Evolutionary conservation across 176 grass and related monocot genomes (phyloP), one percentile per base, ranked within the genome.

Genomic region (Triticum timopheevii): DNA sequence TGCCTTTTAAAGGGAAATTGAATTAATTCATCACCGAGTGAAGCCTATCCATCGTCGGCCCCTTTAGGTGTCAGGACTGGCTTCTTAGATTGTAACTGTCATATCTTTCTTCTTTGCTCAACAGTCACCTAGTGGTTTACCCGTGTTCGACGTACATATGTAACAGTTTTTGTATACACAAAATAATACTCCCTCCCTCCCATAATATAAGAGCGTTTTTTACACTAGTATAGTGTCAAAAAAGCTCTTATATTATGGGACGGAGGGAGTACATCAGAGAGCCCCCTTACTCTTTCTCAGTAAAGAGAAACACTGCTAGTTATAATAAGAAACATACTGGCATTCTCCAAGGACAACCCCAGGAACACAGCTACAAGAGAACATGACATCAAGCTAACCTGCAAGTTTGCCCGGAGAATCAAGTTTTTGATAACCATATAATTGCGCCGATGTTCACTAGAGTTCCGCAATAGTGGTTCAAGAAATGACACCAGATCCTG

Each of bases 401-500:
- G 92, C 70, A 98, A 93, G 87, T 94, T 94, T 83, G 89, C 90
- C 16, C 89, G 83, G 65, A 76, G 91, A 87, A 88, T 92, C 65
- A 98, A 94, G 62, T 91, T 96, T 88, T 98, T 98, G 52, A 93
- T 91, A 71, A 98, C 85, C 86, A 95, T 90, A 88, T 91, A 96
- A 85, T 98, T 98, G 34, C 90, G 86, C 61, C 86, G 86, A 52
- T 95, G 88, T 83, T 98, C 97, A 82, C 90, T 94, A 79, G 97
- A 98, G 88, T 96, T 98, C 66, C 89, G 91, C 30, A 98, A 82
- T 44, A 98, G 82, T 75, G 93, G 96, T 84, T 98, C 90, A 65
- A 98, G 82, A 82, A 98, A 96, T 73, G 92, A 92, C 82, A 98
- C 90, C 90, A 98, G 72, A 85, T 94, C 92, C 96, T 98, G 92